phyloP scores from a whole-genome alignment of 257 asterid genomes.

The Fraxinus anomala region DNA sequence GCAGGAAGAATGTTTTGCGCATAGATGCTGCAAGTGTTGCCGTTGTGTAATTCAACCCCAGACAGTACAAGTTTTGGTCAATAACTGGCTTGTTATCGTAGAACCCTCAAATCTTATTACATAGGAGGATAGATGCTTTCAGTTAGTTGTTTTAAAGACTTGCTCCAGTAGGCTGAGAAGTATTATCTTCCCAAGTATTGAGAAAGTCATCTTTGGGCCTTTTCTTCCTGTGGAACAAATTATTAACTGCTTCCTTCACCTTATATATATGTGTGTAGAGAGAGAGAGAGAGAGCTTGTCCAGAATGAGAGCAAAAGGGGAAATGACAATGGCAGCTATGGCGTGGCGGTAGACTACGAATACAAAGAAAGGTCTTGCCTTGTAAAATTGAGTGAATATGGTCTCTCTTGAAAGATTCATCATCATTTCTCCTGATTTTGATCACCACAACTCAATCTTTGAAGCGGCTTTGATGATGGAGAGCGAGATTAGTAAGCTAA shows the following conservation, averaged over 20 bases:
- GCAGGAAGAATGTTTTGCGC: constrained; percentile 87
- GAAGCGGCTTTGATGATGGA: neutral
- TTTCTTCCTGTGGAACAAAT: constrained; percentile 55
- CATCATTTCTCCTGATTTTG: neutral
- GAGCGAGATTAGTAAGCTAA: neutral
- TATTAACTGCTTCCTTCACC: neutral
- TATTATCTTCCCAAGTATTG: constrained; percentile 59
- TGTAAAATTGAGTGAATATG: constrained; percentile 25
- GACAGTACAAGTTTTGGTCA: constrained; percentile 82
- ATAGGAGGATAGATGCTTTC: neutral
- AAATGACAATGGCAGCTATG: constrained; percentile 69
- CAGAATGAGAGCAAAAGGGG: constrained; percentile 81
- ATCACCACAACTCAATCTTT: neutral
- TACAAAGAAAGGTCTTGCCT: constrained; percentile 75
- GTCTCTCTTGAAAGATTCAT: neutral
- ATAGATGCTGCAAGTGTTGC: constrained; percentile 95
- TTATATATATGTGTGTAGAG: neutral
- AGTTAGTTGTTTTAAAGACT: constrained; percentile 29
- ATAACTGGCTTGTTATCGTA: constrained; percentile 68
- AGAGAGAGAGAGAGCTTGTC: constrained; percentile 55
- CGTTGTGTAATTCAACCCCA: constrained; percentile 91
- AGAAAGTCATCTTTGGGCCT: constrained; percentile 80
- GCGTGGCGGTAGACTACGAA: constrained; percentile 90
- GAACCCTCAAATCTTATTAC: constrained; percentile 13
- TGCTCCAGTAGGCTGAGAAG: constrained; percentile 76